These are phyloP conservation scores for Globisporangium iwayamae DNA, from an alignment of 352 stramenopile species.

Conservation along the genomic window DNA sequence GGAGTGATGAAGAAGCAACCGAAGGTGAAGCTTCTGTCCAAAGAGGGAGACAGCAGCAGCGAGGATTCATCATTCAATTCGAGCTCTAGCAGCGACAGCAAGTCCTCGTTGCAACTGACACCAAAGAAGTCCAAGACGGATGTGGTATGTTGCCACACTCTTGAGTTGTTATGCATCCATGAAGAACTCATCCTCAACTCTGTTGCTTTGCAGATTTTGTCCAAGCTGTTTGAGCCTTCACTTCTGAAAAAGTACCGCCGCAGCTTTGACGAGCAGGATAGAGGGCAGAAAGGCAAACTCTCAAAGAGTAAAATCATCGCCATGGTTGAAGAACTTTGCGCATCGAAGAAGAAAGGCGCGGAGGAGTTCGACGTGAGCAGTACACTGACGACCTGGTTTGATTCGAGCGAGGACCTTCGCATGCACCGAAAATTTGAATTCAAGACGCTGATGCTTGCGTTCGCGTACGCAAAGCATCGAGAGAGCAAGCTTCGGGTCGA, in stretches of 20 bases:
- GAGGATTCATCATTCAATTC: slow-evolving; percentile 23
- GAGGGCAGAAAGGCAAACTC: slow-evolving; percentile 32
- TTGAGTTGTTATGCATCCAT: background rate
- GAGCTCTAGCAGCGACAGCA: slow-evolving; percentile 7
- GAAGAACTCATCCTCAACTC: background rate
- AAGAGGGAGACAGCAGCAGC: slow-evolving; percentile 18
- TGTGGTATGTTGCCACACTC: slow-evolving; percentile 1
- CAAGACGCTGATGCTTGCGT: slow-evolving; percentile 45
- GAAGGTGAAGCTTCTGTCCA: slow-evolving; percentile 26
- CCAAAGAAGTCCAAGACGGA: slow-evolving; percentile 4
- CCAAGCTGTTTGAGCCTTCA: slow-evolving; percentile 34
- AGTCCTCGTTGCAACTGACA: background rate
- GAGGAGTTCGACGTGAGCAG: slow-evolving; percentile 10
- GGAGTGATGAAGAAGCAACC: slow-evolving; percentile 43
- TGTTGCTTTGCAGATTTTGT: slow-evolving; percentile 22
- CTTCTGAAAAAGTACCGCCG: slow-evolving; percentile 30
- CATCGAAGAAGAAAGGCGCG: background rate
- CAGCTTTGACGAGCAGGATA: slow-evolving; percentile 37
- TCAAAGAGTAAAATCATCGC: slow-evolving; percentile 36
- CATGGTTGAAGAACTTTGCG: slow-evolving; percentile 28
- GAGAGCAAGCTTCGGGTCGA: slow-evolving; percentile 45
- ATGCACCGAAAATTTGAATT: slow-evolving; percentile 51
- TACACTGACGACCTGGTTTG: slow-evolving; percentile 48
- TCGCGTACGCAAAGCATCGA: slow-evolving; percentile 42
- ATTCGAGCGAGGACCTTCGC: slow-evolving; percentile 41